Percentiles rank a stretch among this genome's conserved stretches.
Conservation (phyloP, 345 rosid species). For the Sisymbrium irio region DNA sequence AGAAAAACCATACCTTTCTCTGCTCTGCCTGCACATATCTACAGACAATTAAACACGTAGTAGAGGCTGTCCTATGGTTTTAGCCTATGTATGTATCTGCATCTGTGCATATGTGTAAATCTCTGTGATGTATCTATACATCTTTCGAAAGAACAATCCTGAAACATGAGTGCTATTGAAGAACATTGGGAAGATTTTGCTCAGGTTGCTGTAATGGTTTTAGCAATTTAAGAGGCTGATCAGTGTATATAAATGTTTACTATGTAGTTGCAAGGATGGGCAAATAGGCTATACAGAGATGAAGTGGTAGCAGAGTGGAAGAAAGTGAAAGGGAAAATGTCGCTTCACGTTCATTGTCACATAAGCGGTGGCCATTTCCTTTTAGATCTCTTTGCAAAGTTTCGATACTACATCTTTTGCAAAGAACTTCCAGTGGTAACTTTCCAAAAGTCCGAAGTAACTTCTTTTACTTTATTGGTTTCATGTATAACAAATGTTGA, state of each 20-base stretch:
- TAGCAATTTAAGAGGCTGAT: background rate
- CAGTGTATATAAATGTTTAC: background rate
- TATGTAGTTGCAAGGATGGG: conserved; percentile 93
- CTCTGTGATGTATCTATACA: background rate
- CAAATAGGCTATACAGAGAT: conserved; percentile 77
- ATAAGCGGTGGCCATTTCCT: conserved; percentile 95
- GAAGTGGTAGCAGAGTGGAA: conserved; percentile 99
- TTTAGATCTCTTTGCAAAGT: conserved; percentile 59
- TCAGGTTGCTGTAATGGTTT: background rate
- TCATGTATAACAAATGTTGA: background rate
- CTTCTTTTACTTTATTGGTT: background rate
- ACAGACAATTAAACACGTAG: background rate
- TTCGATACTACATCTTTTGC: conserved; percentile 86
- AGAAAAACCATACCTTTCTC: background rate
- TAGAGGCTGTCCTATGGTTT: background rate
- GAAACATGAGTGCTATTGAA: background rate
- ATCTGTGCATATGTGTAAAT: background rate
- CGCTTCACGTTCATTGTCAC: conserved; percentile 96
- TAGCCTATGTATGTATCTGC: background rate
- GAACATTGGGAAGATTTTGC: background rate
- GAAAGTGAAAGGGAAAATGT: conserved; percentile 89
- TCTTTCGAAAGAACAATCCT: background rate
- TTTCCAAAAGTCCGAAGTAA: background rate
- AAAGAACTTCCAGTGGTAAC: conserved; percentile 93
- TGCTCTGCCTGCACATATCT: background rate